phyloP scores from a whole-genome alignment of 345 rosid species.

The Gossypium australe region DNA sequence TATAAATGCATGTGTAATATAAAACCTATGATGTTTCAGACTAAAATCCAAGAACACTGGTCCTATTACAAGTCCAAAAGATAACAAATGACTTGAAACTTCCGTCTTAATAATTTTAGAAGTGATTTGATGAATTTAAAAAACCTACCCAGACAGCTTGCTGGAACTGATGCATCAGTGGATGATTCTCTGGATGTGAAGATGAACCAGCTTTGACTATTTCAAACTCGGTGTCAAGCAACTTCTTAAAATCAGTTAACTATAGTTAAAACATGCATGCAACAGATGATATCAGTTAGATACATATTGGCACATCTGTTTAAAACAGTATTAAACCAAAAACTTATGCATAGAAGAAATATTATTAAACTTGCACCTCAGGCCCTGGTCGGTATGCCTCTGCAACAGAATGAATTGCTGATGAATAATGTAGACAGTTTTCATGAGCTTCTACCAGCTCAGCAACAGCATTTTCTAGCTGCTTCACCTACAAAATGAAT shows the following conservation, averaged over 20 bases:
- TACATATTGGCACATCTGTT: not conserved
- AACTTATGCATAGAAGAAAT: not conserved
- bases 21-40: not conserved
- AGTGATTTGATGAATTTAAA: not conserved
- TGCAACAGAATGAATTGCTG: constrained; percentile 58
- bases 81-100: not conserved
- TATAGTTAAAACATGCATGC: constrained; percentile 30
- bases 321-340: not conserved
- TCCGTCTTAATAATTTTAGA: not conserved
- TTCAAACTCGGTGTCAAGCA: constrained; percentile 53
- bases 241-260: constrained; percentile 71
- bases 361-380: constrained; percentile 37
- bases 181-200: constrained; percentile 40
- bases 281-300: not conserved
- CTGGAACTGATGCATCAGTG: constrained; percentile 58
- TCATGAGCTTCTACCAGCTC: constrained; percentile 52
- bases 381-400: constrained; percentile 53
- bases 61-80: not conserved
- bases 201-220: constrained; percentile 44
- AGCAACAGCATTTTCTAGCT: constrained; percentile 57
- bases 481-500: constrained; percentile 50
- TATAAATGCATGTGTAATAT: not conserved
- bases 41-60: not conserved
- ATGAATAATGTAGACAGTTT: constrained; percentile 39
- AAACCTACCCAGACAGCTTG: constrained; percentile 79